Conservation (phyloP, 2,329 filamentous ascomycete genomes). For the Pseudogymnoascus pannorum region DNA sequence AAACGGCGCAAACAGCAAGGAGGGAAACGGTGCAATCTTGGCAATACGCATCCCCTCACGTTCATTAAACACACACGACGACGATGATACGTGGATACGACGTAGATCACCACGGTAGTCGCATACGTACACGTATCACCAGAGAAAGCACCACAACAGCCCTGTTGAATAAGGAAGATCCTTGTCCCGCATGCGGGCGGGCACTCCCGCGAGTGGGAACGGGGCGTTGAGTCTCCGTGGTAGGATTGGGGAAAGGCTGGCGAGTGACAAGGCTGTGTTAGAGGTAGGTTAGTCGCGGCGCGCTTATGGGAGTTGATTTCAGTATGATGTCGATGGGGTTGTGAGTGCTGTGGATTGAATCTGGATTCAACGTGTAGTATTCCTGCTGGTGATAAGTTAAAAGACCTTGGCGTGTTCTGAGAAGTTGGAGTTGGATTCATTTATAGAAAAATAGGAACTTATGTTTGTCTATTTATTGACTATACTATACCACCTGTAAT, state of each 20-base stretch:
- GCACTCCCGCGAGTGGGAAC: constrained; percentile 1
- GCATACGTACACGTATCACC: background rate
- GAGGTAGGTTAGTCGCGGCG: background rate
- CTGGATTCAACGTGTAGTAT: background rate
- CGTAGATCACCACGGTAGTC: background rate
- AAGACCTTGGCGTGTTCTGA: background rate
- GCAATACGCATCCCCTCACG: background rate
- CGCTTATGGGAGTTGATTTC: background rate
- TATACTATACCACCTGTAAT: background rate
- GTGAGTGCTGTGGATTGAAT: background rate
- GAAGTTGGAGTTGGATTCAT: background rate
- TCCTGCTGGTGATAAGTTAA: background rate
- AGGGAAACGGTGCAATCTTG: background rate
- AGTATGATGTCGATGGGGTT: background rate
- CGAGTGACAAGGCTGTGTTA: background rate
- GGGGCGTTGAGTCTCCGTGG: background rate
- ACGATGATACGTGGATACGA: background rate
- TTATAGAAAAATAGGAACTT: background rate
- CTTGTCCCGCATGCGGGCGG: background rate
- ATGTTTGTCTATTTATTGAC: background rate
- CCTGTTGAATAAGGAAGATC: background rate
- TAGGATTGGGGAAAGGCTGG: background rate
- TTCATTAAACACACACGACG: background rate
- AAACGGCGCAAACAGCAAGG: background rate
- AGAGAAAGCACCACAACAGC: background rate